Conservation (phyloP, 2,329 filamentous ascomycete species). For the Alternaria incomplexa region DNA sequence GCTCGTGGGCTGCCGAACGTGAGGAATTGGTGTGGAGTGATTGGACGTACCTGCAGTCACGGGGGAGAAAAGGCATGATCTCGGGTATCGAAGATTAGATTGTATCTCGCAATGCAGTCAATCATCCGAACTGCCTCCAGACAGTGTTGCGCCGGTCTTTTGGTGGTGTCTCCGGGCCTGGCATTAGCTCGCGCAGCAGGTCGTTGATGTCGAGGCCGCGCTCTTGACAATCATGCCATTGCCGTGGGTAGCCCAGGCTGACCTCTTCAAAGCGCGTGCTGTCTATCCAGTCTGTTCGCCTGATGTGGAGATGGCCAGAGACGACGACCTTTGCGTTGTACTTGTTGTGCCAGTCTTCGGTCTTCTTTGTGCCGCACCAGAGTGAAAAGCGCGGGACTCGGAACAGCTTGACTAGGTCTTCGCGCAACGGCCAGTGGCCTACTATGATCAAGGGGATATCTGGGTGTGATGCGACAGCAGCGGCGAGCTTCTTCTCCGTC, state of each 20-base stretch:
- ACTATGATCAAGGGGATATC: slow-evolving; percentile 50
- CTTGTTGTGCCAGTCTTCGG: slow-evolving; percentile 54
- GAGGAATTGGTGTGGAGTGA: neutral
- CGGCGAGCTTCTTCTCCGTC: slow-evolving; percentile 50
- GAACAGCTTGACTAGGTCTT: slow-evolving; percentile 53
- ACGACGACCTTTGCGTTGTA: slow-evolving; percentile 57
- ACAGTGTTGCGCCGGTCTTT: slow-evolving; percentile 25
- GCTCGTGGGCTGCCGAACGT: slow-evolving; percentile 1
- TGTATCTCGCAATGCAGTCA: neutral
- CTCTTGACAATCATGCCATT: slow-evolving; percentile 54
- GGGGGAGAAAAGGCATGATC: neutral
- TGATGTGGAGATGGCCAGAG: slow-evolving; percentile 55
- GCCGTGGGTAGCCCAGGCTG: slow-evolving; percentile 55
- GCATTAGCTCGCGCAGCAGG: slow-evolving; percentile 54
- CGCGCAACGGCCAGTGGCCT: slow-evolving; percentile 56
- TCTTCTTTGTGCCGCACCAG: slow-evolving; percentile 57
- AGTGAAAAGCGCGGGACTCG: slow-evolving; percentile 53
- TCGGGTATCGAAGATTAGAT: slow-evolving; percentile 2
- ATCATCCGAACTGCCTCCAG: slow-evolving; percentile 39
- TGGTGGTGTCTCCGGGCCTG: slow-evolving; percentile 47
- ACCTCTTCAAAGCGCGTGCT: slow-evolving; percentile 56
- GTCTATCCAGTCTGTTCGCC: slow-evolving; percentile 56
- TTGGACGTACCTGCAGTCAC: slow-evolving; percentile 17
- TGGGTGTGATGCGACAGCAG: slow-evolving; percentile 36
- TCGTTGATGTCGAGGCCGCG: slow-evolving; percentile 54